Evolutionary conservation across 2,329 filamentous ascomycete species (phyloP), one percentile per base, ranked within the genome.

Genomic region (Venturia nashicola): DNA sequence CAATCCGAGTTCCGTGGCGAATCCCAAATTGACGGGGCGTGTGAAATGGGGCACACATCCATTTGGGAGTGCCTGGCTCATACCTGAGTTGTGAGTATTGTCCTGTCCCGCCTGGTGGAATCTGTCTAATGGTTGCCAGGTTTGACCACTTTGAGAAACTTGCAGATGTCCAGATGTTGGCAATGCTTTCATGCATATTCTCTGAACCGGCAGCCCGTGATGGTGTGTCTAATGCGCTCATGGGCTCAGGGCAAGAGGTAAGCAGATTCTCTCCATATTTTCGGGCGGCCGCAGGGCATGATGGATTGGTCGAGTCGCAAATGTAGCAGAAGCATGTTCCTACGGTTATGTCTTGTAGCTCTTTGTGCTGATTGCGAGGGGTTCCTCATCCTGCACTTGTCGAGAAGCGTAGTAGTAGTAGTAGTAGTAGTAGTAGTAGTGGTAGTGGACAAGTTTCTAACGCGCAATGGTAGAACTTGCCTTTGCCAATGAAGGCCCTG

Each of bases 141-240:
- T 83, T 87, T 65, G 76, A 81, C 11, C 78, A 86, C 71, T 86
- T 84, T 65, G 84, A 87, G 69, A 74, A 72, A 9, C 76, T 80
- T 43, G 84, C 81, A n/a, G 83, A 87, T 70, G 75, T 84, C 1
- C 84, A 87, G 69, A 85, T 86, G 82, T 77, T 87, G 42, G 85
- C 83, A n/a, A 84, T 85, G 80, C 72, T 87, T 44, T 83, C 84
- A 4, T 85, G 83, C 67, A 77, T 86, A 42, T 78, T 86, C 63
- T 74, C 78, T 16, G 79, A 83, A 68, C 77, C 80, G 23, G 76
- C 74, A 64, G 73, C 73, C 11, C 71, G 71, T 44, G 72, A 78
- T 65, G 72, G 73, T 14, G 75, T 77, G 44, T 73, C 72, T 32
- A 73, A 69, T 32, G 69, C 73, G 3, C 73, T 75, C 70, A 70